Conservation (phyloP, 805 yeast species). For the Yarrowia divulgata region DNA sequence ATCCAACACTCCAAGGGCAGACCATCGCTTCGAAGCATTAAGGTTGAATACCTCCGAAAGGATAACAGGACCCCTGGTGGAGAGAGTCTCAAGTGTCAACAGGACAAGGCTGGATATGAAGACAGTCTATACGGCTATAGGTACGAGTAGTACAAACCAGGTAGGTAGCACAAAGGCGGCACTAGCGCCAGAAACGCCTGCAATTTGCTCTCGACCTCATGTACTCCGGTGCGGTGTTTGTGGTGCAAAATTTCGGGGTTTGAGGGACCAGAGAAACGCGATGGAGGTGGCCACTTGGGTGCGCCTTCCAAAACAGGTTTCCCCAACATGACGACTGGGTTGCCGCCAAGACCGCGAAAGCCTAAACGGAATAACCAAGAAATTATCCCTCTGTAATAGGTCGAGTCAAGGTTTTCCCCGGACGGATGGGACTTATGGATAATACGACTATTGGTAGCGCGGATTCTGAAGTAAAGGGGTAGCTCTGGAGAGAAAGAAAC, state of each 20-base stretch:
- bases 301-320: slow-evolving; percentile 26
- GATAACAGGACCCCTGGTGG: slow-evolving; percentile 13
- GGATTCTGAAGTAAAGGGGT: neutral
- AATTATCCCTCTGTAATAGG: slow-evolving; percentile 5
- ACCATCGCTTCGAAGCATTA: neutral
- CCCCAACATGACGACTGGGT: slow-evolving; percentile 10
- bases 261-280: neutral
- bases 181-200: neutral
- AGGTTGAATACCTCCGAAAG: slow-evolving; percentile 20
- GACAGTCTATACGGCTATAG: no score
- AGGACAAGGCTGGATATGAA: neutral
- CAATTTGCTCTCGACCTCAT: no score
- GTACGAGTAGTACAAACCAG: no score
- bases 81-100: neutral
- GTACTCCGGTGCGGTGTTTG: no score
- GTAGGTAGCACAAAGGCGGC: neutral
- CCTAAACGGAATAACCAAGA: slow-evolving; percentile 27
- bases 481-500: neutral
- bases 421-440: slow-evolving; percentile 32
- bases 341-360: slow-evolving; percentile 5
- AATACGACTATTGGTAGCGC: slow-evolving; percentile 10
- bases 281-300: neutral
- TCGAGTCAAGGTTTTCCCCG: slow-evolving; percentile 19
- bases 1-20: no score
- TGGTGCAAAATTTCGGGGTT: neutral